phyloP scores from a whole-genome alignment of 345 rosid species.

The Citrus australasica region DNA sequence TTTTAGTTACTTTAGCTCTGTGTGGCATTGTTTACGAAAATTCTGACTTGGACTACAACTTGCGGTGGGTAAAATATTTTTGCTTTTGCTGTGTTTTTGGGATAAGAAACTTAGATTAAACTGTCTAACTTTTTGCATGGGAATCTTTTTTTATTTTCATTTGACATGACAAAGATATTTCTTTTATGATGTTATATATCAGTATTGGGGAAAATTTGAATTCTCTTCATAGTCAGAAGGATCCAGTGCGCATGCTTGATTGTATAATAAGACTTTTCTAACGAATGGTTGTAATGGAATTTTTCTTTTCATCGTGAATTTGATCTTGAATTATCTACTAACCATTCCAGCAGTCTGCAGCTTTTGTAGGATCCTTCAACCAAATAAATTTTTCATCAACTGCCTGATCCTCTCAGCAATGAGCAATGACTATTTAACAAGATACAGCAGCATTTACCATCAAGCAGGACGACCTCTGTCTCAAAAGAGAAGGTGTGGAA shows the following conservation, averaged over 20 bases:
- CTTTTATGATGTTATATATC: neutral
- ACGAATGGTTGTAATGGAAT: neutral
- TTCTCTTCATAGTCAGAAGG: neutral
- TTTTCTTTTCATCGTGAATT: neutral
- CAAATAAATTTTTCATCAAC: conserved; percentile 16
- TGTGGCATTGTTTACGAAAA: neutral
- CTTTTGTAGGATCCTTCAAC: conserved; percentile 29
- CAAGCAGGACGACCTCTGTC: conserved; percentile 17
- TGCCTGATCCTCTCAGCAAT: conserved; percentile 32
- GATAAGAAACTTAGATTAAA: neutral
- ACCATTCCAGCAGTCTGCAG: conserved; percentile 18
- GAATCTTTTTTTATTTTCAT: neutral
- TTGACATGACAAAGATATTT: neutral
- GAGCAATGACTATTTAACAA: conserved; percentile 36
- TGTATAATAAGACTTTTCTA: neutral
- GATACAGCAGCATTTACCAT: conserved; percentile 24
- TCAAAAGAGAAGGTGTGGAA: conserved; percentile 18
- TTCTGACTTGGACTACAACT: neutral
- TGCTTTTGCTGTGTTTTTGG: neutral
- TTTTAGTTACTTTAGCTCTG: neutral
- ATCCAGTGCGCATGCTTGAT: neutral
- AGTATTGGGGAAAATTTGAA: neutral
- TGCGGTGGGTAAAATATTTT: neutral
- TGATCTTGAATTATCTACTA: neutral
- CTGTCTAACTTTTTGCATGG: neutral